A percentile compares a stretch with the other conserved stretches of the same genome.
Evolutionary conservation across 257 asterid species (phyloP).

Genomic region (Coffea eugenioides): DNA sequence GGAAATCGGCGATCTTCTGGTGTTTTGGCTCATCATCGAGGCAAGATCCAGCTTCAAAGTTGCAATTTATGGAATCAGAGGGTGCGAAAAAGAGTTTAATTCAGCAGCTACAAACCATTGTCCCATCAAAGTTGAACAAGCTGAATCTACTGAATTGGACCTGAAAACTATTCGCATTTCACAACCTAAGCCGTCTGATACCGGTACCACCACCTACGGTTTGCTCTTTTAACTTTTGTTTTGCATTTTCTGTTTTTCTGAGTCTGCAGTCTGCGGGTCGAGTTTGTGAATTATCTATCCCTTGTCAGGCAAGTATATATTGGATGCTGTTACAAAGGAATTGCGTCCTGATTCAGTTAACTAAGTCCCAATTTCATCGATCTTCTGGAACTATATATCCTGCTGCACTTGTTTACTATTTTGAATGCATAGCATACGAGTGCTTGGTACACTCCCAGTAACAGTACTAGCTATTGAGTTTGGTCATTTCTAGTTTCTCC

Average conservation of each 20-base stretch:
- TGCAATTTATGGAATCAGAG: not conserved
- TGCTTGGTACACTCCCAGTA: too few relatives aligned
- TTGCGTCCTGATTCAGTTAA: too few relatives aligned
- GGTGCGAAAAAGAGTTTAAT: constrained; percentile 8
- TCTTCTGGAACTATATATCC: too few relatives aligned
- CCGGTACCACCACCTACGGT: not conserved
- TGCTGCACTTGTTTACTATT: too few relatives aligned
- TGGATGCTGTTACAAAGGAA: too few relatives aligned
- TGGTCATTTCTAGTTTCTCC: not conserved
- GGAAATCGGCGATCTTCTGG: constrained; percentile 18
- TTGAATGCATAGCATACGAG: too few relatives aligned
- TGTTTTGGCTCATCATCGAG: constrained; percentile 16
- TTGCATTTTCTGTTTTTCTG: too few relatives aligned
- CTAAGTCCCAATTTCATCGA: too few relatives aligned
- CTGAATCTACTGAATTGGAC: not conserved
- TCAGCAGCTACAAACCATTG: not conserved
- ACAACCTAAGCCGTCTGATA: too few relatives aligned
- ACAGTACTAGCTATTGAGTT: not conserved
- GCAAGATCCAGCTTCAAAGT: constrained; percentile 17
- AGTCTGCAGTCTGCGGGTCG: too few relatives aligned
- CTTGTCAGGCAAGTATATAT: not conserved
- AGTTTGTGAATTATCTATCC: not conserved
- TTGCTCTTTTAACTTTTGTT: not conserved
- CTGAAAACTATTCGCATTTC: not conserved
- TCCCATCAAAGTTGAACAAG: not conserved